Evolutionary conservation across 352 stramenopile species (phyloP).

Genomic region (Globisporangium camurandrum): DNA sequence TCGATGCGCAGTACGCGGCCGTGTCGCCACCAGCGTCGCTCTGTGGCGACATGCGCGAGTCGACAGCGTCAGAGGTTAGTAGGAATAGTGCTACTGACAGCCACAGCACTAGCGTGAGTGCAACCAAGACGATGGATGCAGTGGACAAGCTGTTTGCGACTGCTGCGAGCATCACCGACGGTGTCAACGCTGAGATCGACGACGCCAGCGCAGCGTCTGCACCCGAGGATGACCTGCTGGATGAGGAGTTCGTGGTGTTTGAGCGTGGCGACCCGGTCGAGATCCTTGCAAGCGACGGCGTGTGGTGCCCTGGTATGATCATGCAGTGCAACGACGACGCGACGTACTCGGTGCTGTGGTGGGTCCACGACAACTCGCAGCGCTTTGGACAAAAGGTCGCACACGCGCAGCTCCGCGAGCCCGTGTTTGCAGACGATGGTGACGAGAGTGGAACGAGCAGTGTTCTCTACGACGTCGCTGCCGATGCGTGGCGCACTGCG

Average conservation of each 20-base stretch:
- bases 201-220: background rate
- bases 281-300: conserved; percentile 26
- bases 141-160: background rate
- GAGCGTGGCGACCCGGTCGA: conserved; percentile 61
- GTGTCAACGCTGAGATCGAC: background rate
- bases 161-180: background rate
- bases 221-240: background rate
- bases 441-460: conserved; percentile 15
- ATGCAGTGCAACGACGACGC: conserved; percentile 46
- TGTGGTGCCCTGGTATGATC: conserved; percentile 65
- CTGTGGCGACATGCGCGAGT: conserved; percentile 8
- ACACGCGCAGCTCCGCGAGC: conserved; percentile 41
- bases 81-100: background rate
- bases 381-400: conserved; percentile 50
- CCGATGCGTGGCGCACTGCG: conserved; percentile 37
- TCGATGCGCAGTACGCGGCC: conserved; percentile 54
- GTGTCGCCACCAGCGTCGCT: conserved; percentile 29
- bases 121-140: background rate
- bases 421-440: conserved; percentile 11
- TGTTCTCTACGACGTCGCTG: conserved; percentile 46
- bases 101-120: background rate
- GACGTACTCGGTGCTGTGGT: conserved; percentile 76
- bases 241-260: conserved; percentile 26
- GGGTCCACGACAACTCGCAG: conserved; percentile 75
- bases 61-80: background rate